A percentile compares a stretch with the other conserved stretches of the same genome.
phyloP scores from a whole-genome alignment of 140 eudicot species.

The Senecio squalidus region DNA sequence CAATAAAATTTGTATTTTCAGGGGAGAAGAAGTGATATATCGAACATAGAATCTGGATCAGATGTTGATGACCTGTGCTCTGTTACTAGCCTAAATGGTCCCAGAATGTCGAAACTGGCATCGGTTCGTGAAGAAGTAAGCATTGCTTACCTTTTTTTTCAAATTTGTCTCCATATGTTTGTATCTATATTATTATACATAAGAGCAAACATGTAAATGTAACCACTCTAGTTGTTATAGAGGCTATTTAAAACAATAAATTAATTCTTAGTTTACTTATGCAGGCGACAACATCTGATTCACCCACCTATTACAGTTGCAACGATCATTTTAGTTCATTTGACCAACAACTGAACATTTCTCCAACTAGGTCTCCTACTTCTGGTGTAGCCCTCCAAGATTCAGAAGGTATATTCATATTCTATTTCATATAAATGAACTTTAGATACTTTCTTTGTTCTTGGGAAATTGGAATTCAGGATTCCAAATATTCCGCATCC shows the following conservation, averaged over 20 bases:
- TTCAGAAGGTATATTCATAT: constrained; percentile 34
- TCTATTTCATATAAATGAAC: no score
- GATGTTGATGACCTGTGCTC: constrained; percentile 44
- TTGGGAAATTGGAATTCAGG: neutral
- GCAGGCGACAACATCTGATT: constrained; percentile 59
- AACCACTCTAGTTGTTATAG: no score
- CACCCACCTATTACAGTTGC: constrained; percentile 53
- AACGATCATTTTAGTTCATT: constrained; percentile 47
- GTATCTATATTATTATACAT: neutral
- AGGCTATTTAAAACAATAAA: no score
- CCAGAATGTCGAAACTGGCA: constrained; percentile 28
- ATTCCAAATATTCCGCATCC: neutral
- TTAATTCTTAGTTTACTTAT: no score
- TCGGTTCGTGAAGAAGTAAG: constrained; percentile 62
- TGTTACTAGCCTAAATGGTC: constrained; percentile 36
- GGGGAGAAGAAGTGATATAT: constrained; percentile 52
- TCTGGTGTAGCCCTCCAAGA: constrained; percentile 23
- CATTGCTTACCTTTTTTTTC: neutral
- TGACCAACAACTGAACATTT: constrained; percentile 24
- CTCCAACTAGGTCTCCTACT: constrained; percentile 24
- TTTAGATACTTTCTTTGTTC: no score
- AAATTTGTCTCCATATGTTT: neutral
- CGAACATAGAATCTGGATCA: constrained; percentile 48
- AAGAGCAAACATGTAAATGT: no score
- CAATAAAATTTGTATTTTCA: constrained; percentile 16